phyloP scores from a whole-genome alignment of 2,329 filamentous ascomycete genomes.

The Pseudomassariella vexata region DNA sequence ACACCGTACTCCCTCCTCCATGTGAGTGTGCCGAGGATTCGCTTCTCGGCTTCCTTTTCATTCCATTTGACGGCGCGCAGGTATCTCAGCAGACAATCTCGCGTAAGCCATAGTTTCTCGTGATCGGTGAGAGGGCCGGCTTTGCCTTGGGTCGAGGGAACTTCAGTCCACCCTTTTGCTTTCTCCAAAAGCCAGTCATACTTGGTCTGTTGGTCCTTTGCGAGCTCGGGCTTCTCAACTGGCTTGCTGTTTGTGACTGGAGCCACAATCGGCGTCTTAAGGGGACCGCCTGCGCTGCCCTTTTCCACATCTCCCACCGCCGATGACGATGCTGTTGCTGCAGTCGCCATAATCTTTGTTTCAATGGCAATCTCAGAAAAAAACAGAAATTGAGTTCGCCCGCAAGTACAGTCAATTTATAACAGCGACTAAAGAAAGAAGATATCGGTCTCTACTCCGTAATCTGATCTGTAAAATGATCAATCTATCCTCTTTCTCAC shows the following conservation, averaged over 20 bases:
- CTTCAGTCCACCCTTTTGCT: constrained; percentile 64
- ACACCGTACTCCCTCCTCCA: constrained; percentile 92
- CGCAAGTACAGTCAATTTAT: too few relatives aligned
- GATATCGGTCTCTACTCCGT: too few relatives aligned
- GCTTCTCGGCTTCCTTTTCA: constrained; percentile 66
- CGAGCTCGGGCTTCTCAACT: constrained; percentile 53
- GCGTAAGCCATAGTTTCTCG: constrained; percentile 86
- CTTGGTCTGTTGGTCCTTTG: constrained; percentile 71
- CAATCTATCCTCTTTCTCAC: too few relatives aligned
- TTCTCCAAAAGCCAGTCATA: constrained; percentile 71
- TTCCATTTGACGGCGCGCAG: constrained; percentile 92
- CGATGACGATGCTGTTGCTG: too few relatives aligned
- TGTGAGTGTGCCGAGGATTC: constrained; percentile 72
- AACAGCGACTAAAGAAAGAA: too few relatives aligned
- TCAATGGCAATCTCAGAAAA: too few relatives aligned
- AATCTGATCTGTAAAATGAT: too few relatives aligned
- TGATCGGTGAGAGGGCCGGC: constrained; percentile 64
- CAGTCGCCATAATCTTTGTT: too few relatives aligned
- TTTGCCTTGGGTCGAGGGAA: constrained; percentile 52
- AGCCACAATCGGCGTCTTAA: constrained; percentile 51
- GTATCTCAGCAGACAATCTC: constrained; percentile 88
- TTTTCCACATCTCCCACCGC: constrained; percentile 16
- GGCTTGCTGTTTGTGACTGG: constrained; percentile 56
- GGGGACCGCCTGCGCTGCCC: constrained; percentile 16
- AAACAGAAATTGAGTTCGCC: too few relatives aligned